Base-by-base conservation (phyloP, 2,329 filamentous ascomycete species). In the Phoma herbarum region DNA sequence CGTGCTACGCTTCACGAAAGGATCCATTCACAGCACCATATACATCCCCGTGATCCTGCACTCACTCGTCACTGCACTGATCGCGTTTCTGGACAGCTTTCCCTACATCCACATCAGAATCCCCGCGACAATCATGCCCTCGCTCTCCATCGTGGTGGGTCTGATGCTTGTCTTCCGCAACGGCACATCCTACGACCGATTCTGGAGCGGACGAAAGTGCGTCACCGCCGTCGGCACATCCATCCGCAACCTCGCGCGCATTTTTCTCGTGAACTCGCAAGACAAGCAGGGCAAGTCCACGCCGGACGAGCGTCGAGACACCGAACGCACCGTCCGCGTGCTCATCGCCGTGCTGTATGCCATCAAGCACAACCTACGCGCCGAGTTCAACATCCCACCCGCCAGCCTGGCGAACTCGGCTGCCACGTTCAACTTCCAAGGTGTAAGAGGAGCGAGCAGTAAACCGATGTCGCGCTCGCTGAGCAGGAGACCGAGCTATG, bases 161-260 rank as follows among this genome's bases (percentile, higher is more conserved):
- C 73, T 89, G 39, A 88, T 89, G 82, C 84, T 89, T 31, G 87
- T 89, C 26, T 89, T 89, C 77, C 83, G 87, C 35, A 89, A 89
- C 66, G 81, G 84, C 63, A 88, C 86, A 3, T 84, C 81, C 52
- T 89, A 88, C 75, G 86, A 88, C 65, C 81, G 86, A 2, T 89
- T 88, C 77, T 89, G 86, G 86, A 83, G 83, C 3, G 85, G 85
- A 4, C 77, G 85, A 42, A 84, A 83, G 63, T 82, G 85, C 62
- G 80, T 89, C 53, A 85, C 81, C 11, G 82, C 81, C 0, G 80
- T 88, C 28, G 82, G 82, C 46, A 87, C 86, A n/a, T 79, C 79
- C 37, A 81, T 88, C 14, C 81, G 86, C 54, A 88, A 88, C 64
- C 78, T 89, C 0, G 83, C 84, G 2, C 79, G 87, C 12, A 82